Percentiles rank a stretch among this genome's conserved stretches.
Evolutionary conservation across 345 rosid genomes (phyloP).

Genomic region (Ceriops zippeliana): DNA sequence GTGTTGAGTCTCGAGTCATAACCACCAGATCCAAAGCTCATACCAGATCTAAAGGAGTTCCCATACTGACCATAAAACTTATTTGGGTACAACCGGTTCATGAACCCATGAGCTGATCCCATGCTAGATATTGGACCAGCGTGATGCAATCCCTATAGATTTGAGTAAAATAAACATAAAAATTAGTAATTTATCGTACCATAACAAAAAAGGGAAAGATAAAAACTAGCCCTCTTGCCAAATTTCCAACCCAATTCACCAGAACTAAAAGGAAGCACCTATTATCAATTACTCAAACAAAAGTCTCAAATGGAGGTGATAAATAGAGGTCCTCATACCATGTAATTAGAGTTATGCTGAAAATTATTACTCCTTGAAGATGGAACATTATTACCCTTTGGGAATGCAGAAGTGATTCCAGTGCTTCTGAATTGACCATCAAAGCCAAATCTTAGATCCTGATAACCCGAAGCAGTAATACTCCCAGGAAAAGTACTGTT

Average conservation of each 20-base stretch:
- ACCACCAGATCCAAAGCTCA: constrained; percentile 64
- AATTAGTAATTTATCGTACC: no score
- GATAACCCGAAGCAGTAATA: constrained; percentile 49
- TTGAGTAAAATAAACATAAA: background rate
- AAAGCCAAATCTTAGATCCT: constrained; percentile 56
- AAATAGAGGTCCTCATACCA: constrained; percentile 32
- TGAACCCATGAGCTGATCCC: constrained; percentile 52
- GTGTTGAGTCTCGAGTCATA: constrained; percentile 63
- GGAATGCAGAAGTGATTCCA: constrained; percentile 44
- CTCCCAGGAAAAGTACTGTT: constrained; percentile 48
- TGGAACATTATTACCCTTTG: constrained; percentile 45
- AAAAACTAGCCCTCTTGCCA: no score
- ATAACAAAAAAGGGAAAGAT: no score
- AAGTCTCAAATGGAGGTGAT: background rate
- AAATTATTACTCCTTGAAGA: constrained; percentile 59
- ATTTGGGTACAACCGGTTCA: constrained; percentile 64
- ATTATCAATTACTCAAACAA: background rate
- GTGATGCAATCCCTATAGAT: constrained; percentile 55
- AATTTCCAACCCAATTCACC: no score
- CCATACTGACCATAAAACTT: constrained; percentile 70
- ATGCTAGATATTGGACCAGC: constrained; percentile 49
- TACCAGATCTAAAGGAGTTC: constrained; percentile 51
- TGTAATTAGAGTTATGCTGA: constrained; percentile 54
- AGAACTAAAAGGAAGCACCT: background rate
- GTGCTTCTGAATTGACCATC: constrained; percentile 56